Conservation (phyloP, 2,329 filamentous ascomycete genomes). For the Aspergillus sp. region DNA sequence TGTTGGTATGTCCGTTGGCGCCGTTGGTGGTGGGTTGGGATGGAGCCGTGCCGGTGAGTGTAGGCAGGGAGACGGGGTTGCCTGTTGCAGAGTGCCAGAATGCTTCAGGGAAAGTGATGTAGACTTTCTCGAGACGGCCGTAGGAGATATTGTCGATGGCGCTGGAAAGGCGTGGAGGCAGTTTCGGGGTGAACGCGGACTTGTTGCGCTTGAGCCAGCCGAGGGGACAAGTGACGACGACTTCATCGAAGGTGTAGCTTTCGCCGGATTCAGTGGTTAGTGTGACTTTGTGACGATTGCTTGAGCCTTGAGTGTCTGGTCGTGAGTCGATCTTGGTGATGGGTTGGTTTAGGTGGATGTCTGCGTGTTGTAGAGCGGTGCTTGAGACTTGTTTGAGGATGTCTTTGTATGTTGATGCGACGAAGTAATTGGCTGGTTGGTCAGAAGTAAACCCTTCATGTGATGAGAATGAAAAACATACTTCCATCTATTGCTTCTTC, state of each 20-base stretch:
- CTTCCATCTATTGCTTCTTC: slow-evolving; percentile 66
- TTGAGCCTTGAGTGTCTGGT: slow-evolving; percentile 11
- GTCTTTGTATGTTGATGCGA: slow-evolving; percentile 60
- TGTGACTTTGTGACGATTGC: slow-evolving; percentile 42
- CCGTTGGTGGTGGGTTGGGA: not conserved
- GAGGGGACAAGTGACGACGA: slow-evolving; percentile 53
- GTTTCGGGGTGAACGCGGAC: slow-evolving; percentile 44
- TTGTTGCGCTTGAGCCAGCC: slow-evolving; percentile 55
- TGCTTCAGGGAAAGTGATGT: slow-evolving; percentile 68
- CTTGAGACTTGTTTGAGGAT: slow-evolving; percentile 56
- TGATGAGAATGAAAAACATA: slow-evolving; percentile 25
- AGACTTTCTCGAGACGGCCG: slow-evolving; percentile 49
- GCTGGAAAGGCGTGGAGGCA: slow-evolving; percentile 42
- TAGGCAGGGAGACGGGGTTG: not conserved
- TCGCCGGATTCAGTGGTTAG: slow-evolving; percentile 41
- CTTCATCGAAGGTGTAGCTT: slow-evolving; percentile 48
- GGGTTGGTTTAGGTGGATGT: slow-evolving; percentile 50
- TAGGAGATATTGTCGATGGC: slow-evolving; percentile 52
- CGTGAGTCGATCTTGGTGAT: slow-evolving; percentile 40
- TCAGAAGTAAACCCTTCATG: not conserved
- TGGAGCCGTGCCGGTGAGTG: not conserved
- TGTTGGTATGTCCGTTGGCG: not conserved
- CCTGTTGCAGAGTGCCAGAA: slow-evolving; percentile 64
- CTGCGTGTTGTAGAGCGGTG: slow-evolving; percentile 47
- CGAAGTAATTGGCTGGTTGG: slow-evolving; percentile 58